Evolutionary conservation across 306 rosid genomes (phyloP).

Genomic region (Malus sylvestris): DNA sequence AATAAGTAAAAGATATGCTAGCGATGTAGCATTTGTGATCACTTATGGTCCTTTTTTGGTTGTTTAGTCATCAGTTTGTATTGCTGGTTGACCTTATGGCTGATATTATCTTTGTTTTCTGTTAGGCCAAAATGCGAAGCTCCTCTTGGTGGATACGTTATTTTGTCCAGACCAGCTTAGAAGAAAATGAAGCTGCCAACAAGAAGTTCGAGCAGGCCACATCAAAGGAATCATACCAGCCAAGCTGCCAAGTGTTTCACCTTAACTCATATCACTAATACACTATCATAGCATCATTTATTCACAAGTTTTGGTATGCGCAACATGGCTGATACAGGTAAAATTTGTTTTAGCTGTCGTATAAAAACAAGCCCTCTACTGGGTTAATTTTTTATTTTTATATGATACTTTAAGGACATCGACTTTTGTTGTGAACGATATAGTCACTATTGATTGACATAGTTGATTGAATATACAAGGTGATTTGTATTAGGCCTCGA

Average conservation of each 20-base stretch:
- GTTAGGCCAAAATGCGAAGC: slow-evolving; percentile 85
- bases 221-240: slow-evolving; percentile 47
- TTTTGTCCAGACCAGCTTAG: slow-evolving; percentile 54
- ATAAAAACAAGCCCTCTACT: not conserved
- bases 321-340: slow-evolving; percentile 6
- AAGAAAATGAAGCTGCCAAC: slow-evolving; percentile 48
- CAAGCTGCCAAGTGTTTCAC: slow-evolving; percentile 80
- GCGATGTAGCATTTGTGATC: not conserved
- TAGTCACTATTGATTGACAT: slow-evolving; percentile 4
- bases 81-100: slow-evolving; percentile 10
- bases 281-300: slow-evolving; percentile 7
- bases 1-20: not conserved
- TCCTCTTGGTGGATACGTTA: slow-evolving; percentile 79
- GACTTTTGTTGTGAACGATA: not conserved
- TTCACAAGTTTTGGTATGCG: slow-evolving; percentile 16
- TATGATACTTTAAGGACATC: not conserved
- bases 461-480: slow-evolving; percentile 17
- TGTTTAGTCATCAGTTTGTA: not conserved
- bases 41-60: not conserved
- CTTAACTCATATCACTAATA: slow-evolving; percentile 58
- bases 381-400: slow-evolving; percentile 1
- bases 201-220: slow-evolving; percentile 72
- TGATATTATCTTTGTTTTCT: slow-evolving; percentile 3
- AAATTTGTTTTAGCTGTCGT: not conserved
- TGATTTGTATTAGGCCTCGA: not conserved